phyloP scores from a whole-genome alignment of 2,329 filamentous ascomycete species.

The Microcyclosporella mali region DNA sequence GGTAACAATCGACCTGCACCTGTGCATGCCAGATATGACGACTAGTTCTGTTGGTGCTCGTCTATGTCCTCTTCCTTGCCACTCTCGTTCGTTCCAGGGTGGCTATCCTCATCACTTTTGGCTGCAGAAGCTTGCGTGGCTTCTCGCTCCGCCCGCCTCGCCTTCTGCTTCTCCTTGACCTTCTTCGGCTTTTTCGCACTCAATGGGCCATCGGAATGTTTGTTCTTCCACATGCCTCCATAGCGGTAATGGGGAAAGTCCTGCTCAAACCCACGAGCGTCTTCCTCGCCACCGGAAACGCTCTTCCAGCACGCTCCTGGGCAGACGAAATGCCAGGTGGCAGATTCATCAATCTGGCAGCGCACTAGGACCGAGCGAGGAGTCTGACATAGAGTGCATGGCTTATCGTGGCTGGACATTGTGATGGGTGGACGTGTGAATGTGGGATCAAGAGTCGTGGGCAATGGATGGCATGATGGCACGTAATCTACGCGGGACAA shows the following conservation, averaged over 20 bases:
- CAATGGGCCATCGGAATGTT: slow-evolving; percentile 32
- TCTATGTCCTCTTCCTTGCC: too few species aligned
- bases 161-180: slow-evolving; percentile 33
- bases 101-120: too few species aligned
- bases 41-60: too few species aligned
- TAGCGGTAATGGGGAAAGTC: slow-evolving; percentile 34
- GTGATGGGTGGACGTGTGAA: background rate
- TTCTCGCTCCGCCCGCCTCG: slow-evolving; percentile 11
- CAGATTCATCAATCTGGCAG: slow-evolving; percentile 38
- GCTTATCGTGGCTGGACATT: slow-evolving; percentile 32
- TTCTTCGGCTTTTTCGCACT: slow-evolving; percentile 39
- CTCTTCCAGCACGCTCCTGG: slow-evolving; percentile 39
- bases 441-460: too few species aligned
- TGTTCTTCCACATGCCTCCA: slow-evolving; percentile 42
- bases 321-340: slow-evolving; percentile 41
- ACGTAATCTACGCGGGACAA: too few species aligned
- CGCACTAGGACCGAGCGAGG: slow-evolving; percentile 37
- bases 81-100: too few species aligned
- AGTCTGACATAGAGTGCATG: slow-evolving; percentile 37
- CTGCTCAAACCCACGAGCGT: slow-evolving; percentile 31
- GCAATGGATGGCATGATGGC: too few species aligned
- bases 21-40: too few species aligned
- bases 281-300: slow-evolving; percentile 40
- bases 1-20: too few species aligned
- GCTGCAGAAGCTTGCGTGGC: too few species aligned